phyloP scores from a whole-genome alignment of 1,284 basidiomycete genomes.

The Moesziomyces globuligerus region DNA sequence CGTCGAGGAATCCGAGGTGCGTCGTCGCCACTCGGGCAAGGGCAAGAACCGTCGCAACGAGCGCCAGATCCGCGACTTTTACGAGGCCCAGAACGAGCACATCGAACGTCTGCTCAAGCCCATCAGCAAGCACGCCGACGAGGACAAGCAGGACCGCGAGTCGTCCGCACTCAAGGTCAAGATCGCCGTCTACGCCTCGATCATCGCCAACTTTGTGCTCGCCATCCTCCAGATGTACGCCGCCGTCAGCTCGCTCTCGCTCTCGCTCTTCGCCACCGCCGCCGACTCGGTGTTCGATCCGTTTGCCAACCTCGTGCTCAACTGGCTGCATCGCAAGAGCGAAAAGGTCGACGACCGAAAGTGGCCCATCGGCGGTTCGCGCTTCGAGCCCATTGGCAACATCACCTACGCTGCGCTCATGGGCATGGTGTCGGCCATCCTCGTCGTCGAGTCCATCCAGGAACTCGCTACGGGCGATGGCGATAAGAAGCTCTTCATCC shows the following conservation, averaged over 20 bases:
- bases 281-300: constrained; percentile 92
- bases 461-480: constrained; percentile 74
- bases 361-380: constrained; percentile 90
- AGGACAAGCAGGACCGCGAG: constrained; percentile 76
- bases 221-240: constrained; percentile 74
- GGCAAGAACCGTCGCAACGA: constrained; percentile 65
- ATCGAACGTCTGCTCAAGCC: constrained; percentile 85
- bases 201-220: constrained; percentile 75
- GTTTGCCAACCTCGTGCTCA: constrained; percentile 84
- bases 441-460: constrained; percentile 84
- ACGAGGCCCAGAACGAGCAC: constrained; percentile 85
- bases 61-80: constrained; percentile 75
- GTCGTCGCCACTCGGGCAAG: constrained; percentile 65
- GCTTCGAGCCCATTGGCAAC: constrained; percentile 81
- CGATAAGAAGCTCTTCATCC: constrained; percentile 79
- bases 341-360: constrained; percentile 78
- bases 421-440: constrained; percentile 83
- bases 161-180: constrained; percentile 72
- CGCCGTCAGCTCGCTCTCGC: constrained; percentile 82
- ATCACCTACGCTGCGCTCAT: constrained; percentile 75
- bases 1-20: constrained; percentile 67
- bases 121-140: constrained; percentile 83
- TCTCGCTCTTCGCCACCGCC: constrained; percentile 88
- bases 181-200: constrained; percentile 85
- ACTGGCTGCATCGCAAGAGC: constrained; percentile 82